Conservation (phyloP, 2,329 filamentous ascomycete genomes). For the Fusarium staphyleae region DNA sequence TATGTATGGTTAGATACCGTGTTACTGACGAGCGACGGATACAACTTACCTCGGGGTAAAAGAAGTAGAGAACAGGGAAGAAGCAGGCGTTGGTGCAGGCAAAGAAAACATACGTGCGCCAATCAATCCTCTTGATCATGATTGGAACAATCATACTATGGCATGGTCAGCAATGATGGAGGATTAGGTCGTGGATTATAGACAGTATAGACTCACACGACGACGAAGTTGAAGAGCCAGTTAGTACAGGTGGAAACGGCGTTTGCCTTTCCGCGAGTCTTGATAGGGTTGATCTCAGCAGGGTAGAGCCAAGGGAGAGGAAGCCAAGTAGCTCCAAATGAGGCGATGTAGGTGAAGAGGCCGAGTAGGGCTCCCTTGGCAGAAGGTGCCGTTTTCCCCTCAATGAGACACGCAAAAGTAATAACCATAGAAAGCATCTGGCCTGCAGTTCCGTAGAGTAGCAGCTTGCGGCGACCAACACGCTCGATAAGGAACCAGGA, state of each 20-base stretch:
- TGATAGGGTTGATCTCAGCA: conserved; percentile 61
- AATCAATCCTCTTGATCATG: conserved; percentile 65
- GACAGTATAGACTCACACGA: conserved; percentile 48
- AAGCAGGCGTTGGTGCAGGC: conserved; percentile 60
- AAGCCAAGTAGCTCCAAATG: conserved; percentile 71
- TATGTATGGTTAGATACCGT: not conserved
- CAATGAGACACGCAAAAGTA: conserved; percentile 70
- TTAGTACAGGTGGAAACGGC: conserved; percentile 67
- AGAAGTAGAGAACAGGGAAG: conserved; percentile 58
- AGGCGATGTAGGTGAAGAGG: conserved; percentile 73
- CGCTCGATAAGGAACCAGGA: conserved; percentile 62
- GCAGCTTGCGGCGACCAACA: conserved; percentile 55
- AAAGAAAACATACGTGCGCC: conserved; percentile 59
- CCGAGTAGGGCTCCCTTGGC: conserved; percentile 74
- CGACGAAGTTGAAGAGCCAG: conserved; percentile 60
- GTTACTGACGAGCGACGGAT: rapidly evolving
- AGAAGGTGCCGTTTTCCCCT: conserved; percentile 56
- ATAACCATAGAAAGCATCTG: conserved; percentile 66
- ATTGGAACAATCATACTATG: conserved; percentile 65
- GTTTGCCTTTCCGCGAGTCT: conserved; percentile 55
- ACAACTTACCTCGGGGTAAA: conserved; percentile 49
- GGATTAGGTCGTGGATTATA: too few relatives aligned
- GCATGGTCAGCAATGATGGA: not conserved
- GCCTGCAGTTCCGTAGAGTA: conserved; percentile 53
- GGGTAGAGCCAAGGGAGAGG: conserved; percentile 68